A percentile compares a stretch with the other conserved stretches of the same genome.
These are phyloP conservation scores for Cystobasidiaceae sp. DNA, from an alignment of 1,284 basidiomycete species.

Conservation along the genomic window DNA sequence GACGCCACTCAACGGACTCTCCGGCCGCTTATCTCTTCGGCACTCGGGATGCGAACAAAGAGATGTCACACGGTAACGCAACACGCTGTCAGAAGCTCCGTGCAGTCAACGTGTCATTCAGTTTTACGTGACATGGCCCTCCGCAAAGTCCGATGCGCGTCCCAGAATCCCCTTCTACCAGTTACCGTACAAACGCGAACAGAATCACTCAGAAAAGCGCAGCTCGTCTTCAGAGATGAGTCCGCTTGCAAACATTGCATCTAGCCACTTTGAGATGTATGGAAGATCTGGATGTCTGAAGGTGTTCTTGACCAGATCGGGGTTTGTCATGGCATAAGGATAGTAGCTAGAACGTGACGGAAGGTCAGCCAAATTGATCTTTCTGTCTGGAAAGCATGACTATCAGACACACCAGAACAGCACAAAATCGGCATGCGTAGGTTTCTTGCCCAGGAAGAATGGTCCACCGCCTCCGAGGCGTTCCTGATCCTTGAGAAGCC, in stretches of 20 bases:
- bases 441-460: slow-evolving; percentile 29
- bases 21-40: no score
- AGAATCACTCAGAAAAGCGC: not conserved
- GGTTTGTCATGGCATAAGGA: slow-evolving; percentile 35
- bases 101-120: no score
- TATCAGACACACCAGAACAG: slow-evolving; percentile 32
- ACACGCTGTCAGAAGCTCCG: no score
- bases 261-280: slow-evolving; percentile 27
- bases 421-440: slow-evolving; percentile 35
- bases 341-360: slow-evolving; percentile 30
- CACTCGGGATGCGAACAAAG: no score
- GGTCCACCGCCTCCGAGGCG: slow-evolving; percentile 18
- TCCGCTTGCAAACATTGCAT: slow-evolving; percentile 22
- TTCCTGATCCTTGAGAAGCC: slow-evolving; percentile 18
- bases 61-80: no score
- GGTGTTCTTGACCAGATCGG: slow-evolving; percentile 27
- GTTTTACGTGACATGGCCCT: no score
- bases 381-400: not conserved
- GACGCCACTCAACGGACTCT: no score
- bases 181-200: not conserved
- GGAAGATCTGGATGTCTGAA: slow-evolving; percentile 33
- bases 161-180: not conserved
- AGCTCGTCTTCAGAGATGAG: slow-evolving; percentile 30
- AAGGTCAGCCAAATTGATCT: not conserved
- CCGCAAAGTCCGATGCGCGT: no score